Base-by-base conservation (phyloP, 257 asterid species). In the Scutellaria barbata region DNA sequence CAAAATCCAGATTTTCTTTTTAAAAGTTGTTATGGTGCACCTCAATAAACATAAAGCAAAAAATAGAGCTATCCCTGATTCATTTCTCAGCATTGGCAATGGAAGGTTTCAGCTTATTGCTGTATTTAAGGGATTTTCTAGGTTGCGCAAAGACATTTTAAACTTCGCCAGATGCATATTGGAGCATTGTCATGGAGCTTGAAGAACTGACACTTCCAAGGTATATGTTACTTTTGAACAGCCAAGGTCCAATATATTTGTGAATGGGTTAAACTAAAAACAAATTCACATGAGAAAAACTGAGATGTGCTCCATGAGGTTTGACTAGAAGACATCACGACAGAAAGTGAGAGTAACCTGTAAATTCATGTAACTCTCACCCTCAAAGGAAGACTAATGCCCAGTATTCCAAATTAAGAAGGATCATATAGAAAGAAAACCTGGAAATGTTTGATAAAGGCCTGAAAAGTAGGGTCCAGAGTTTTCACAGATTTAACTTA, bases 331-430 rank as follows among this genome's bases (percentile, higher is more conserved):
- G 16, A n/a, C 18, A 12, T 51, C 10, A 46, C 1, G 20, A n/a
- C 1, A 12, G 46, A 51, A 33, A 48, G 55, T 48, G 11, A 51
- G 55, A 30, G 35, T 9, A 35, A 12, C n/a, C 43, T 10, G 50
- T 40, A n/a, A 22, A 46, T 25, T 42, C 11, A 22, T 53, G 39
- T 18, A 11, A 50, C 3, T 8, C 47, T 37, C 70, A 62, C 51
- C 50, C 35, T 60, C 37, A 40, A 70, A 57, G 7, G 60, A 71
- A 33, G 42, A 35, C 55, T 33, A 50, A 51, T 30, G 43, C 51
- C 47, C 17, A 37, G 53, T 17, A 47, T 33, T 48, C 9, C 61
- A 33, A 65, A 54, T n/a, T 11, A 25, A 52, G n/a, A 54, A n/a
- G 35, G 52, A 56, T 42, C 58, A 42, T 9, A 62, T 47, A 54